Evolutionary conservation across 1,284 basidiomycete genomes (phyloP).

Genomic region (Pseudozyma sp.): DNA sequence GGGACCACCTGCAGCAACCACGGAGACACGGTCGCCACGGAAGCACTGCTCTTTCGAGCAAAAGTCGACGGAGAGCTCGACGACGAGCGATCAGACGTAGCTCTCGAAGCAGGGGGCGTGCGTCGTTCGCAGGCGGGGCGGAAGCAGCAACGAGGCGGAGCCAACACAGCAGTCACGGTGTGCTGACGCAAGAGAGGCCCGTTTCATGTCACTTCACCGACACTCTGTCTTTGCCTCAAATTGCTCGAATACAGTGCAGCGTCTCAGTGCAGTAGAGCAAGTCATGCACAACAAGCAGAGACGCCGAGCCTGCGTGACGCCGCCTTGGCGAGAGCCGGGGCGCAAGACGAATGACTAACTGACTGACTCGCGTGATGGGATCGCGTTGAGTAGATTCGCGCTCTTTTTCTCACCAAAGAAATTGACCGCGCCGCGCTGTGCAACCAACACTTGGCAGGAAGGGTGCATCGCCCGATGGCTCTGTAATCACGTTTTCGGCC

Average conservation of each 20-base stretch:
- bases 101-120: no score
- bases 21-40: no score
- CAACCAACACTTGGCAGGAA: constrained; percentile 15
- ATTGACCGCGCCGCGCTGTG: constrained; percentile 1
- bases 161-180: not conserved
- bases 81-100: no score
- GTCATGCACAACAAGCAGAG: not conserved
- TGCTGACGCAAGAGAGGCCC: not conserved
- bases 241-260: no score
- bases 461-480: not conserved
- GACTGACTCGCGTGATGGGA: constrained; percentile 20
- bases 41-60: no score
- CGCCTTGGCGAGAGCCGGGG: not conserved
- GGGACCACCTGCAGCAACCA: no score
- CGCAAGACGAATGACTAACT: not conserved
- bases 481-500: not conserved
- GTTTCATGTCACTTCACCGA: no score
- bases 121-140: no score
- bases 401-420: not conserved
- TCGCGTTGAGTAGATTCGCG: constrained; percentile 41
- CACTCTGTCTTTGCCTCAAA: no score
- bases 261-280: not conserved
- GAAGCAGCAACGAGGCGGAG: no score
- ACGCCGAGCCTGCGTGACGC: not conserved
- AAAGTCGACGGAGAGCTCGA: no score